phyloP scores from a whole-genome alignment of 768 basidiomycete species.

The Lactarius indigo region DNA sequence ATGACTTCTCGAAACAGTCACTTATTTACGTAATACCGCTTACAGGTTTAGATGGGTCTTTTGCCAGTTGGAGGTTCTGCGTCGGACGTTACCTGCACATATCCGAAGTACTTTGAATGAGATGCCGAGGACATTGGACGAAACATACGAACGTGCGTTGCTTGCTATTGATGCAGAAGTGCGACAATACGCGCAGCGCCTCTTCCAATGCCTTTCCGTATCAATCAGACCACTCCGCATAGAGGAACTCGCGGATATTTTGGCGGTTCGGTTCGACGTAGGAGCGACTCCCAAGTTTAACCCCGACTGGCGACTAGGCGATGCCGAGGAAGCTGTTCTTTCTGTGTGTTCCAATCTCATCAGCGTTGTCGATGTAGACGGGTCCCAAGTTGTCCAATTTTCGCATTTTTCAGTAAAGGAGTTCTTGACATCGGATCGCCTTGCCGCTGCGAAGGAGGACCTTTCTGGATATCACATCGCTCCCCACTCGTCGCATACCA shows the following conservation, averaged over 20 bases:
- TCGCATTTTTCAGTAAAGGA: slow-evolving; percentile 16
- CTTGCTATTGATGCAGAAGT: background rate
- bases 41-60: slow-evolving; percentile 5
- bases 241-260: slow-evolving; percentile 5
- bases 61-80: slow-evolving; percentile 1
- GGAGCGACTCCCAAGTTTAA: background rate
- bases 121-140: slow-evolving; percentile 3
- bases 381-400: slow-evolving; percentile 1
- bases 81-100: background rate
- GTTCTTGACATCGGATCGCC: slow-evolving; percentile 1
- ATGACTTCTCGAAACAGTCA: background rate
- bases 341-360: slow-evolving; percentile 5
- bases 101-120: background rate
- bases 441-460: background rate
- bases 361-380: background rate
- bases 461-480: slow-evolving; percentile 2
- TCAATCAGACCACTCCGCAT: slow-evolving; percentile 2
- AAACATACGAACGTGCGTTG: background rate
- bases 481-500: background rate
- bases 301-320: slow-evolving; percentile 8
- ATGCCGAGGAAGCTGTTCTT: background rate
- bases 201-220: slow-evolving; percentile 7
- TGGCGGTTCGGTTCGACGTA: background rate
- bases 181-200: slow-evolving; percentile 1
- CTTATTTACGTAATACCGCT: background rate